Percentiles rank a stretch among this genome's conserved stretches.
Conservation (phyloP, 176 grass and related monocot species). For the Echinochloa phyllopogon region DNA sequence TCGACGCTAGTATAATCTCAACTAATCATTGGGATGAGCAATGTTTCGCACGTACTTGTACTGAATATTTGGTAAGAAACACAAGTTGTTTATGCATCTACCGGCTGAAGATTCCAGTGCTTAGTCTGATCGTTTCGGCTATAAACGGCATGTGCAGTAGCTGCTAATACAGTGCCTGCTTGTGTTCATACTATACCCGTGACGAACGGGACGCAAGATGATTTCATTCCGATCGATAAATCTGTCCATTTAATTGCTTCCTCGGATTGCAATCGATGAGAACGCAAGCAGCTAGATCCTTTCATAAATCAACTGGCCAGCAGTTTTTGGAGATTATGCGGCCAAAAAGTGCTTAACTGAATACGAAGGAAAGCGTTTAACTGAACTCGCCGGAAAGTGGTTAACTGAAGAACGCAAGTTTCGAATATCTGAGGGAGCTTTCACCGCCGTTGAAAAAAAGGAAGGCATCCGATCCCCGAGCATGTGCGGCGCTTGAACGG, state of each 20-base stretch:
- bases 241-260: neutral
- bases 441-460: slow-evolving; percentile 40
- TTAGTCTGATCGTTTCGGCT: neutral
- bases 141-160: neutral
- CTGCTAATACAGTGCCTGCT: too few species aligned
- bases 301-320: neutral
- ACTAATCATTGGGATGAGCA: slow-evolving; percentile 35
- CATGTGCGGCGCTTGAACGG: slow-evolving; percentile 45
- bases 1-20: neutral
- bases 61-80: neutral
- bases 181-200: neutral
- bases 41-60: neutral
- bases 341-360: slow-evolving; percentile 29
- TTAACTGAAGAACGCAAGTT: slow-evolving; percentile 38
- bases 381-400: neutral
- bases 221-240: neutral
- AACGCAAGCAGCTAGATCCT: neutral
- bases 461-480: slow-evolving; percentile 26
- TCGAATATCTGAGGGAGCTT: slow-evolving; percentile 39
- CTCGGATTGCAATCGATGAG: too few species aligned
- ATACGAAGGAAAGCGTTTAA: slow-evolving; percentile 11
- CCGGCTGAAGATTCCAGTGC: neutral
- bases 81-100: neutral
- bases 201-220: neutral
- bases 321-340: neutral